Conservation (phyloP, 2,329 filamentous ascomycete species). For the Ceratocystis albifundus region DNA sequence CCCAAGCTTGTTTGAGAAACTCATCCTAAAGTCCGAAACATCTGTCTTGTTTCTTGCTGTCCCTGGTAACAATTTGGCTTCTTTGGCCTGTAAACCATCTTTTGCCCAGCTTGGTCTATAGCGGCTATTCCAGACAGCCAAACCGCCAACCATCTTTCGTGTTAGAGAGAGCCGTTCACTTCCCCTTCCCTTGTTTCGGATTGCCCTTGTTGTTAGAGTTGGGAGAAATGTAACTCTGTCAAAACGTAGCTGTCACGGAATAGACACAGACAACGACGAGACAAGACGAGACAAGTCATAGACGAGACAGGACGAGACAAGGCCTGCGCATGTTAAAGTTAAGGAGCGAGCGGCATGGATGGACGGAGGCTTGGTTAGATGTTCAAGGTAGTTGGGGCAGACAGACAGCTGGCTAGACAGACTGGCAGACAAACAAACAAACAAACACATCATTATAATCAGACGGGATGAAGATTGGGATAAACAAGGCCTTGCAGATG, state of each 20-base stretch:
- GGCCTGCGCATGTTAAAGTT: not conserved
- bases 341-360: not conserved
- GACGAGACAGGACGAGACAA: constrained; percentile 6
- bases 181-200: not conserved
- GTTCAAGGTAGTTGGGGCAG: not conserved
- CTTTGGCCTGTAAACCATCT: not conserved
- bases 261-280: constrained; percentile 8
- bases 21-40: not conserved
- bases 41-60: not conserved
- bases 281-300: constrained; percentile 3
- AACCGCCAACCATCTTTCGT: not conserved
- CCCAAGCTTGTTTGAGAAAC: not conserved
- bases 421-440: not conserved
- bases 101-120: too few species aligned
- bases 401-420: not conserved
- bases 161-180: not conserved
- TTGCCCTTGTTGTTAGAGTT: constrained; percentile 11
- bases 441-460: not conserved
- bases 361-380: not conserved
- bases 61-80: not conserved
- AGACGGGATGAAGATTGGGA: constrained; percentile 8
- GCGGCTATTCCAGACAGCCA: too few species aligned
- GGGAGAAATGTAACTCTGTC: constrained; percentile 11
- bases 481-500: not conserved
- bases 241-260: constrained; percentile 10